Evolutionary conservation across 352 stramenopile genomes (phyloP).

Genomic region (Globisporangium megalacanthum): DNA sequence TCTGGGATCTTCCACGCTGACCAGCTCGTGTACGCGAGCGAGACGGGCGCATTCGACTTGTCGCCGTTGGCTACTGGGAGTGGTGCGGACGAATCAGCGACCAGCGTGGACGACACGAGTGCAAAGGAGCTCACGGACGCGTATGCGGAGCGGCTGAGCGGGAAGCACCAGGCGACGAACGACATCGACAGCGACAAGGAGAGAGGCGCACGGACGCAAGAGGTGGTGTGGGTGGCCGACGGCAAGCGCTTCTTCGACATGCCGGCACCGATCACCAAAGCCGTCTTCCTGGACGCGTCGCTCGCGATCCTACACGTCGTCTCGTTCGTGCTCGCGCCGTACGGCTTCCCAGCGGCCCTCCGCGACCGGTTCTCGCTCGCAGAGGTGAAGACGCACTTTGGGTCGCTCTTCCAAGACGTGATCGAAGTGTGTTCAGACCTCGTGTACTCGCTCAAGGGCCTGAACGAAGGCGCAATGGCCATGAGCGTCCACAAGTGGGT

Average conservation of each 20-base stretch:
- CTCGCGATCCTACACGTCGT: conserved; percentile 67
- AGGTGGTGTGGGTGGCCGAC: conserved; percentile 47
- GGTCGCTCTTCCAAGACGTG: conserved; percentile 77
- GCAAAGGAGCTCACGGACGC: conserved; percentile 31
- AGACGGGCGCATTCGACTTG: conserved; percentile 53
- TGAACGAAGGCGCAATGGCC: conserved; percentile 81
- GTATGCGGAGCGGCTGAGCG: conserved; percentile 40
- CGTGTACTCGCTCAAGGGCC: conserved; percentile 64
- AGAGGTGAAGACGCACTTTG: conserved; percentile 68
- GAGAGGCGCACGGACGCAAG: conserved; percentile 20
- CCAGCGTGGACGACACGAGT: conserved; percentile 1
- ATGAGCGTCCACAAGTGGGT: conserved; percentile 88
- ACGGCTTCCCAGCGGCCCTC: conserved; percentile 57
- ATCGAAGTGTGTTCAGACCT: conserved; percentile 83
- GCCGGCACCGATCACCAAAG: conserved; percentile 60
- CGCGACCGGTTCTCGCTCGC: conserved; percentile 55
- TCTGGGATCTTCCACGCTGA: conserved; percentile 38
- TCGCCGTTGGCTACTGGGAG: conserved; percentile 19
- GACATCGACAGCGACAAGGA: conserved; percentile 13
- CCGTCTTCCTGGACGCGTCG: conserved; percentile 59
- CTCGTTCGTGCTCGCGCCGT: conserved; percentile 78
- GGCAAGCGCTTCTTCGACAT: conserved; percentile 78
- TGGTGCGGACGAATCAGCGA: conserved; percentile 2
- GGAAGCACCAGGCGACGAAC: conserved; percentile 19
- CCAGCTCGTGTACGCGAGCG: conserved; percentile 36